phyloP scores from a whole-genome alignment of 2,329 filamentous ascomycete species.

The Coniella vitis region DNA sequence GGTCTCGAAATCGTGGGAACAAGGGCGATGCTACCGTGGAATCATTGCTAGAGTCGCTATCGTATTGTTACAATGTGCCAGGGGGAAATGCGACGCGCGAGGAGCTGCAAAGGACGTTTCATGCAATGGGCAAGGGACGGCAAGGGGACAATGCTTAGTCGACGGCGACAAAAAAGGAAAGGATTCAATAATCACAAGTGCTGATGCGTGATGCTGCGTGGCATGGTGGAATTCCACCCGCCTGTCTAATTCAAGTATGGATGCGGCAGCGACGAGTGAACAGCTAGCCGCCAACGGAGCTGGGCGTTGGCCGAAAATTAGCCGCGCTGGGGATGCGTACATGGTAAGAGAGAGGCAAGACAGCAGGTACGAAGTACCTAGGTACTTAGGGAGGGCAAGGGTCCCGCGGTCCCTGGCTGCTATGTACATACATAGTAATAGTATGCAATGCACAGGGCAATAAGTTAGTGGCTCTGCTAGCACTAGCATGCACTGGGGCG shows the following conservation, averaged over 20 bases:
- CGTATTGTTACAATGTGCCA: slow-evolving; percentile 7
- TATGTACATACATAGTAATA: background rate
- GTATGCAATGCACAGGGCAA: no score
- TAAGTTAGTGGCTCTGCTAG: background rate
- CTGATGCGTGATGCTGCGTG: background rate
- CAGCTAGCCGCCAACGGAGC: slow-evolving; percentile 9
- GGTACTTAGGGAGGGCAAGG: background rate
- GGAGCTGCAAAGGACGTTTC: background rate
- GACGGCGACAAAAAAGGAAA: background rate
- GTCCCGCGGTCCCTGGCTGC: background rate
- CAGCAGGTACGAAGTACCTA: no score
- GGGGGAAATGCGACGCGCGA: background rate
- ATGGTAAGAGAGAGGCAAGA: background rate
- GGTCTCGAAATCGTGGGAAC: slow-evolving; percentile 7
- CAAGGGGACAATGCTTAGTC: background rate
- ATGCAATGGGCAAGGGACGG: background rate
- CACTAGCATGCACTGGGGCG: background rate
- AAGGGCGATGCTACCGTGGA: slow-evolving; percentile 34
- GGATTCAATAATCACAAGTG: background rate
- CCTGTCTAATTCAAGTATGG: background rate
- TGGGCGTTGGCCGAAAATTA: slow-evolving; percentile 5
- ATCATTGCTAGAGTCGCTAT: slow-evolving; percentile 36
- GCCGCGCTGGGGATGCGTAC: background rate
- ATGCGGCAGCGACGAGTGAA: slow-evolving; percentile 7
- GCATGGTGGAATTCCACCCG: background rate